Percentiles rank a stretch among this genome's conserved stretches.
These are phyloP conservation scores for Xylaria sp. DNA, from an alignment of 2,329 filamentous ascomycete genomes.

Conservation along the genomic window DNA sequence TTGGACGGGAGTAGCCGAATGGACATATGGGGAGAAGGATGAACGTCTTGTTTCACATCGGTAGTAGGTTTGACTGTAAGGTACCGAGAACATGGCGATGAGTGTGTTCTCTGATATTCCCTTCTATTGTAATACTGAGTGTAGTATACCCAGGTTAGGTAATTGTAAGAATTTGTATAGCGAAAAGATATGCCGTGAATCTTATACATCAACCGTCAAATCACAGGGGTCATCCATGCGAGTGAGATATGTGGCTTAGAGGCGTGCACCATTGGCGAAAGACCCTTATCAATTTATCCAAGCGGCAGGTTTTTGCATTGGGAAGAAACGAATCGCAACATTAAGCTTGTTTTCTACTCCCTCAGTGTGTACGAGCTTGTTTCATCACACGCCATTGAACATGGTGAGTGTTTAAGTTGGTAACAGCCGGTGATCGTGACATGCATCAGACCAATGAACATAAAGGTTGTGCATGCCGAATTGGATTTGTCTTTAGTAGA, in stretches of 20 bases:
- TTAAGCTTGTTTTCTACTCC: background rate
- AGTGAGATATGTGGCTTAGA: constrained; percentile 33
- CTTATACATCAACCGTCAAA: background rate
- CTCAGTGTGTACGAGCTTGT: background rate
- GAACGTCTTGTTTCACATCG: constrained; percentile 9
- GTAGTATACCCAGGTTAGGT: background rate
- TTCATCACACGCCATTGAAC: background rate
- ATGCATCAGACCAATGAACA: background rate
- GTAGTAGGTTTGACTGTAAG: background rate
- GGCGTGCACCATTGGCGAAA: constrained; percentile 16
- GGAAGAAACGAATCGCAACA: background rate
- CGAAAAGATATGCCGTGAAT: constrained; percentile 1
- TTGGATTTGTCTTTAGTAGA: background rate
- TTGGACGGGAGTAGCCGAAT: constrained; percentile 34
- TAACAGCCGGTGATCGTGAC: background rate
- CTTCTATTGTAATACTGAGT: background rate
- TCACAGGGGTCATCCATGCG: constrained; percentile 27
- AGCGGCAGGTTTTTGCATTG: constrained; percentile 34
- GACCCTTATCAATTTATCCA: constrained; percentile 25
- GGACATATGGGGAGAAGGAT: constrained; percentile 5
- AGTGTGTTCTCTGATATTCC: background rate
- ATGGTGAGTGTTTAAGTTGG: background rate
- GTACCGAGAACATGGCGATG: background rate
- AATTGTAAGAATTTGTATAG: background rate
- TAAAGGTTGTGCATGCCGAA: background rate